Percentiles rank a stretch among this genome's conserved stretches.
Conservation (phyloP, 805 yeast genomes). For the Starmerella roubikii region DNA sequence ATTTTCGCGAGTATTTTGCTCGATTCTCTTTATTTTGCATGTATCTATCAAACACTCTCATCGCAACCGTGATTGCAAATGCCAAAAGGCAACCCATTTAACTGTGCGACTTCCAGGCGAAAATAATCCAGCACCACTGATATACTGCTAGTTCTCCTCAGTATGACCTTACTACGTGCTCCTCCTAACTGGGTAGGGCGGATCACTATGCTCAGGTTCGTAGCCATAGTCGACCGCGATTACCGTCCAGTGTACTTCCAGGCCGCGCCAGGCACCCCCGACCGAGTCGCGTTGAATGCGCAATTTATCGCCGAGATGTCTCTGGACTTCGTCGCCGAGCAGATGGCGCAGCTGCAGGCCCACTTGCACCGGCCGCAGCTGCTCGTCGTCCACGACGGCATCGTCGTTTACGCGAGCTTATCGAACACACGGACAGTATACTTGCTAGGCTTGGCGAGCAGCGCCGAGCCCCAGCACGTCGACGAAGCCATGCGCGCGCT, state of each 20-base stretch:
- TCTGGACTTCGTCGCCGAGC: slow-evolving; percentile 24
- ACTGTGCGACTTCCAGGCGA: not conserved
- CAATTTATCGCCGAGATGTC: slow-evolving; percentile 29
- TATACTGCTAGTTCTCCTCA: too few relatives aligned
- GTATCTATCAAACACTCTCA: not conserved
- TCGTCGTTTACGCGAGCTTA: slow-evolving; percentile 27
- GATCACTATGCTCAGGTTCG: slow-evolving; percentile 9
- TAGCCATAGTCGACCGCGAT: slow-evolving; percentile 15
- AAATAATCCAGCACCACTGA: not conserved
- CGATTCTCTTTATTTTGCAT: too few relatives aligned
- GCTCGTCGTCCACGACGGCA: slow-evolving; percentile 26
- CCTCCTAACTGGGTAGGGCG: too few relatives aligned
- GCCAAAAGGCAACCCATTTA: not conserved
- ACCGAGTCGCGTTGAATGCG: slow-evolving; percentile 16
- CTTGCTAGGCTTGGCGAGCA: slow-evolving; percentile 24
- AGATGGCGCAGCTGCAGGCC: slow-evolving; percentile 13
- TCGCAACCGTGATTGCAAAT: too few relatives aligned
- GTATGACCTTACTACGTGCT: too few relatives aligned
- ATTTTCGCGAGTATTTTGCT: too few relatives aligned
- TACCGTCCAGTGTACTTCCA: slow-evolving; percentile 14
- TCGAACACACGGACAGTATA: slow-evolving; percentile 26
- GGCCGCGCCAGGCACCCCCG: slow-evolving; percentile 6
- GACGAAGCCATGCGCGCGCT: slow-evolving; percentile 16
- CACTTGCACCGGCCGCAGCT: slow-evolving; percentile 16
- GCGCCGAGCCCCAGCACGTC: slow-evolving; percentile 8